These are phyloP conservation scores for Phlyctochytrium planicorne DNA, from an alignment of 192 early-diverging fungal species.

Conservation along the genomic window DNA sequence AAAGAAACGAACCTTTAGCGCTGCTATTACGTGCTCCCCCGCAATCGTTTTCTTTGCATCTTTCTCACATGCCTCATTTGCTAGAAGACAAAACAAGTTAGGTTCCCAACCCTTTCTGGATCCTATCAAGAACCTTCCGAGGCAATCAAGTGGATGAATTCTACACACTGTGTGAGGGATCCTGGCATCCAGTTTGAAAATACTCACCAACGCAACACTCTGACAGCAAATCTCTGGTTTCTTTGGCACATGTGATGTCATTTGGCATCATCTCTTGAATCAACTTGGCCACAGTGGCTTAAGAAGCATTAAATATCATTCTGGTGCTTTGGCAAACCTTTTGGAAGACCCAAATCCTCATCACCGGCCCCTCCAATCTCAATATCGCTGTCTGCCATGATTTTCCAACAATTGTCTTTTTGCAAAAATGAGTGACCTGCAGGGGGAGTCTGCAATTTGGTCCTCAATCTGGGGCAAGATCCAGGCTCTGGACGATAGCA, in stretches of 20 bases:
- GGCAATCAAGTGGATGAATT: conserved; percentile 94
- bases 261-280: conserved; percentile 94
- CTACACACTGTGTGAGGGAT: conserved; percentile 37
- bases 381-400: conserved; percentile 9
- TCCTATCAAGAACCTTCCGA: conserved; percentile 55
- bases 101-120: conserved; percentile 6
- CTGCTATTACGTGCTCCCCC: conserved; percentile 90
- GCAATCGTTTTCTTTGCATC: conserved; percentile 96
- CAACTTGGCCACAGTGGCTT: conserved; percentile 91
- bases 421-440: no score
- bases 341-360: conserved; percentile 89
- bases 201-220: conserved; percentile 92
- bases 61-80: conserved; percentile 96
- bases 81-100: conserved; percentile 32
- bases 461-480: no score
- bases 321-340: conserved; percentile 55
- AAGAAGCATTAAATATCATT: not conserved
- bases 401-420: no score
- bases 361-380: conserved; percentile 46
- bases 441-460: no score
- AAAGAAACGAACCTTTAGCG: conserved; percentile 63
- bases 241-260: conserved; percentile 91
- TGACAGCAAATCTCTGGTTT: conserved; percentile 88
- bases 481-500: no score
- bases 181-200: not conserved